A percentile compares a stretch with the other conserved stretches of the same genome.
phyloP scores from a whole-genome alignment of 192 early-diverging fungal species.

The Linnemannia elongata region DNA sequence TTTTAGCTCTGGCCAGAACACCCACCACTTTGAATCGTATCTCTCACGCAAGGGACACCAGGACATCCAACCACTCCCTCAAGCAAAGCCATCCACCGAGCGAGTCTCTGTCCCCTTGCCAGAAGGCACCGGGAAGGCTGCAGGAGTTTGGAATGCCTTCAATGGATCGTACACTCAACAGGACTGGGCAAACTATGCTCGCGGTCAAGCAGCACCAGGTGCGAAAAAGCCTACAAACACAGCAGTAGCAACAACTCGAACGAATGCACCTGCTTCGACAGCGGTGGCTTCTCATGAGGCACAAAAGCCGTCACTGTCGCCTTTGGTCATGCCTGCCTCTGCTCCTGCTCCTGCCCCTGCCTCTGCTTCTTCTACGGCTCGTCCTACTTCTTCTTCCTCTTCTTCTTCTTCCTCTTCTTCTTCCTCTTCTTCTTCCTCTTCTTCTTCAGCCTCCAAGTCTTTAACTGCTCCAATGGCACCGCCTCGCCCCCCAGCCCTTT shows the following conservation, averaged over 20 bases:
- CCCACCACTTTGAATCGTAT: background rate
- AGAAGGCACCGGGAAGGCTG: slow-evolving; percentile 2
- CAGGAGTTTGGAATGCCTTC: slow-evolving; percentile 18
- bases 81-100: background rate
- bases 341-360: background rate
- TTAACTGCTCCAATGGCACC: background rate
- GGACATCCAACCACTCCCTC: background rate
- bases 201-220: background rate
- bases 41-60: background rate
- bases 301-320: background rate
- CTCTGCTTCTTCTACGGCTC: background rate
- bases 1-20: slow-evolving; percentile 2
- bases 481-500: background rate
- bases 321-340: background rate
- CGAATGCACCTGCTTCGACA: background rate
- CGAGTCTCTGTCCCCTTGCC: slow-evolving; percentile 3
- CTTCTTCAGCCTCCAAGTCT: background rate
- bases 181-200: slow-evolving; percentile 19
- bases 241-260: background rate
- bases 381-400: background rate
- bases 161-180: slow-evolving; percentile 5
- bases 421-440: background rate
- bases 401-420: background rate
- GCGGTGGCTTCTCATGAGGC: background rate
- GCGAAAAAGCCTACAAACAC: too few relatives aligned